These are phyloP conservation scores for Austroboletus novae-zelandiae DNA, from an alignment of 1,284 basidiomycete species.

Conservation along the genomic window DNA sequence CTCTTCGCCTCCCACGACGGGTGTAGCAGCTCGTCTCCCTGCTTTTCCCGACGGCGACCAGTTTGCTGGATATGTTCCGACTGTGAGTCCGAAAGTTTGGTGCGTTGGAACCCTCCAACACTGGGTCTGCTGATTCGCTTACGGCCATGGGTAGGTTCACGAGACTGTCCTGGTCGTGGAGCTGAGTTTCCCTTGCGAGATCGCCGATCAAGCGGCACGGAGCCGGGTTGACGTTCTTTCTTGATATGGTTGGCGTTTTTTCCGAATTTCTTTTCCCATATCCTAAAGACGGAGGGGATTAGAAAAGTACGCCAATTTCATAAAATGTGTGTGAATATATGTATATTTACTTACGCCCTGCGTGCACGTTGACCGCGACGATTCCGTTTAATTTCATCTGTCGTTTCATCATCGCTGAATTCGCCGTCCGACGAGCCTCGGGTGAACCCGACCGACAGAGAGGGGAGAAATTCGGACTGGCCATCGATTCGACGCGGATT, in stretches of 20 bases:
- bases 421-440: constrained; percentile 81
- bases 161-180: not conserved
- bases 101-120: not conserved
- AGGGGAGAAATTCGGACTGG: constrained; percentile 84
- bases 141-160: not conserved
- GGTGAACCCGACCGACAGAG: constrained; percentile 82
- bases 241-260: constrained; percentile 88
- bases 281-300: constrained; percentile 46
- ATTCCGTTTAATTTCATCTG: constrained; percentile 74
- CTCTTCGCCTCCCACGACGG: constrained; percentile 94
- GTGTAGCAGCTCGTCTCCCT: constrained; percentile 58
- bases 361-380: constrained; percentile 89
- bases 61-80: not conserved
- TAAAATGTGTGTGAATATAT: not conserved
- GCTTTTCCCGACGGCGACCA: constrained; percentile 4
- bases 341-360: constrained; percentile 72
- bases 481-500: constrained; percentile 18
- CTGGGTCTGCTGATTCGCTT: not conserved
- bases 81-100: not conserved
- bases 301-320: constrained; percentile 3
- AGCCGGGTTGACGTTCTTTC: constrained; percentile 43
- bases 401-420: constrained; percentile 70
- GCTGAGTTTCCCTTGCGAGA: constrained; percentile 9
- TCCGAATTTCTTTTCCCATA: constrained; percentile 98
- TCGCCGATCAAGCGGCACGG: constrained; percentile 17